Conservation (phyloP, 805 yeast genomes). For the Cyberlindnera maritima region DNA sequence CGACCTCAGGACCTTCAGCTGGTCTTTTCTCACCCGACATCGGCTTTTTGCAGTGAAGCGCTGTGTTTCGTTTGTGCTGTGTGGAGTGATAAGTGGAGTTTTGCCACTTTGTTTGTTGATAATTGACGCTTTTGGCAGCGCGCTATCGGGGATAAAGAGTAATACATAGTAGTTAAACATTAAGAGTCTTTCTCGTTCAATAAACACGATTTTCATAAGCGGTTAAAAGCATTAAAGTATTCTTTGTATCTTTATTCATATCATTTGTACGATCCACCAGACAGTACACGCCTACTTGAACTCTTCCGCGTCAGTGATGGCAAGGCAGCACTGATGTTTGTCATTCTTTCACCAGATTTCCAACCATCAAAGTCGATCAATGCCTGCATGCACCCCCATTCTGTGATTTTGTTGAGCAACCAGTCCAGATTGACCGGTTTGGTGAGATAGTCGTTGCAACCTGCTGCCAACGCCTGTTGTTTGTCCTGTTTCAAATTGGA, state of each 20-base stretch:
- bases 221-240: neutral
- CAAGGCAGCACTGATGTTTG: conserved; percentile 32
- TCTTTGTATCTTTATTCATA: neutral
- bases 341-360: conserved; percentile 50
- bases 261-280: neutral
- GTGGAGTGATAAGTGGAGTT: neutral
- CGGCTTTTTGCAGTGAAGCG: neutral
- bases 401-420: conserved; percentile 90
- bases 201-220: neutral
- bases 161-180: neutral
- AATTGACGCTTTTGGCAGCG: neutral
- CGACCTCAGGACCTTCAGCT: neutral
- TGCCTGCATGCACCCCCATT: conserved; percentile 99
- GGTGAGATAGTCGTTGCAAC: conserved; percentile 94
- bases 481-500: conserved; percentile 81
- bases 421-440: conserved; percentile 94
- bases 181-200: neutral
- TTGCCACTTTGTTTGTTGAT: neutral
- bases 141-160: neutral
- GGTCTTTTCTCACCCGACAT: neutral
- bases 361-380: conserved; percentile 93
- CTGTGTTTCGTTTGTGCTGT: no score
- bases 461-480: conserved; percentile 90
- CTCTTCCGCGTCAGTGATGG: conserved; percentile 24
- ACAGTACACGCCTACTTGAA: conserved; percentile 8